Evolutionary conservation across 2,329 filamentous ascomycete species (phyloP).

Genomic region (Claviceps arundinis): DNA sequence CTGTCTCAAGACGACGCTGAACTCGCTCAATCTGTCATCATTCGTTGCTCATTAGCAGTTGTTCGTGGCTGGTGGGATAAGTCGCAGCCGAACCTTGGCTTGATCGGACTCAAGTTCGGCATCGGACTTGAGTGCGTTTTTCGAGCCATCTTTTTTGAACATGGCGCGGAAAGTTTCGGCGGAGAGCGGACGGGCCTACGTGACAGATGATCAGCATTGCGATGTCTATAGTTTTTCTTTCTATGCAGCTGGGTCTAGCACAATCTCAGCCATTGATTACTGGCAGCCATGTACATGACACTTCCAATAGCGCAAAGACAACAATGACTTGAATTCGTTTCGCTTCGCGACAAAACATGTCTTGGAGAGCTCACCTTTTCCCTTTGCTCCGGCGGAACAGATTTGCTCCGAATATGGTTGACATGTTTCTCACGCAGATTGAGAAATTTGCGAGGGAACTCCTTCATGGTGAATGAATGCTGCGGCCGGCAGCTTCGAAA

Average conservation of each 20-base stretch:
- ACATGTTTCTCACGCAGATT: conserved; percentile 55
- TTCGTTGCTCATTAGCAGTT: neutral
- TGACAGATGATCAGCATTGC: neutral
- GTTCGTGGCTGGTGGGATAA: neutral
- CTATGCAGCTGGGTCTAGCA: neutral
- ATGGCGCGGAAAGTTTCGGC: conserved; percentile 48
- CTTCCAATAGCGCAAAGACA: too few relatives aligned
- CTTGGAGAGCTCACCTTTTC: conserved; percentile 30
- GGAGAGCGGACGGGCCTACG: conserved; percentile 37
- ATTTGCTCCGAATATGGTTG: conserved; percentile 39
- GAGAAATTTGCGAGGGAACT: conserved; percentile 51
- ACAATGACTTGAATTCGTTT: neutral
- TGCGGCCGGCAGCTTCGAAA: neutral
- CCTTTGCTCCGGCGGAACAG: conserved; percentile 33
- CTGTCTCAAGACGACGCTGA: conserved; percentile 25
- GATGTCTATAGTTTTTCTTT: neutral
- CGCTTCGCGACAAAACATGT: neutral
- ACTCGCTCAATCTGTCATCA: conserved; percentile 29
- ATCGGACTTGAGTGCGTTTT: conserved; percentile 29
- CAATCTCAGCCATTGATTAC: neutral
- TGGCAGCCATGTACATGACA: neutral
- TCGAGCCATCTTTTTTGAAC: conserved; percentile 48
- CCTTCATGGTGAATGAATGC: conserved; percentile 29
- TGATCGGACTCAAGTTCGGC: conserved; percentile 21
- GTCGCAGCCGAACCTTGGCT: conserved; percentile 15